Conservation (phyloP, 148 eudicot genomes). For the Selenicereus undatus region DNA sequence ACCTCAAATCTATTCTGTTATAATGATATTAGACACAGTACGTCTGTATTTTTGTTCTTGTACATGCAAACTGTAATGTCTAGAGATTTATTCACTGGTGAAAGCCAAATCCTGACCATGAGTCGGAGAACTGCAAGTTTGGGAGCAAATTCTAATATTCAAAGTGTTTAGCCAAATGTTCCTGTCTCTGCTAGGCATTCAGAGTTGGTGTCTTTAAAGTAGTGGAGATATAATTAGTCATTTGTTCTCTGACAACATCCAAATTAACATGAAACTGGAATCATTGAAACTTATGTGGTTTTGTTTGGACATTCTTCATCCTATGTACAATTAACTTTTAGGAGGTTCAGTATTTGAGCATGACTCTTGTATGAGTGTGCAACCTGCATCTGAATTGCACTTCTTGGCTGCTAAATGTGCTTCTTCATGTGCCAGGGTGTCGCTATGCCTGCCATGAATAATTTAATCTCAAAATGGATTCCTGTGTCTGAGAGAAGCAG, state of each 20-base stretch:
- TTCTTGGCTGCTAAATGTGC: neutral
- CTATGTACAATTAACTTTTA: neutral
- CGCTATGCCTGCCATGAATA: conserved; percentile 99
- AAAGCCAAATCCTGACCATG: neutral
- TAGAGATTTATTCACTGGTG: neutral
- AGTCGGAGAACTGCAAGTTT: neutral
- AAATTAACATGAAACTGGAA: neutral
- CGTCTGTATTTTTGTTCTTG: neutral
- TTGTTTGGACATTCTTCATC: neutral
- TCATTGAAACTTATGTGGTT: neutral
- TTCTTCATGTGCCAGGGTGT: conserved; percentile 69
- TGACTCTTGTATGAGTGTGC: neutral
- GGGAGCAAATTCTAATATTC: neutral
- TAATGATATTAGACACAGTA: neutral
- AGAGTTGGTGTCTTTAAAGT: conserved; percentile 3
- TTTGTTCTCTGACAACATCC: neutral
- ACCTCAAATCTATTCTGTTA: neutral
- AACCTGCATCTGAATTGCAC: neutral
- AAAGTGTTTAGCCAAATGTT: neutral
- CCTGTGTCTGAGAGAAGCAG: conserved; percentile 98
- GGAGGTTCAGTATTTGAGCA: neutral
- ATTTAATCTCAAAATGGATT: conserved; percentile 89
- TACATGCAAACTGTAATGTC: neutral
- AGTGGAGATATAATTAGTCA: neutral
- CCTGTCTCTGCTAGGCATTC: neutral